These are phyloP conservation scores for Sporothrix brunneoviolacea DNA, from an alignment of 2,329 filamentous ascomycete species.

Conservation along the genomic window DNA sequence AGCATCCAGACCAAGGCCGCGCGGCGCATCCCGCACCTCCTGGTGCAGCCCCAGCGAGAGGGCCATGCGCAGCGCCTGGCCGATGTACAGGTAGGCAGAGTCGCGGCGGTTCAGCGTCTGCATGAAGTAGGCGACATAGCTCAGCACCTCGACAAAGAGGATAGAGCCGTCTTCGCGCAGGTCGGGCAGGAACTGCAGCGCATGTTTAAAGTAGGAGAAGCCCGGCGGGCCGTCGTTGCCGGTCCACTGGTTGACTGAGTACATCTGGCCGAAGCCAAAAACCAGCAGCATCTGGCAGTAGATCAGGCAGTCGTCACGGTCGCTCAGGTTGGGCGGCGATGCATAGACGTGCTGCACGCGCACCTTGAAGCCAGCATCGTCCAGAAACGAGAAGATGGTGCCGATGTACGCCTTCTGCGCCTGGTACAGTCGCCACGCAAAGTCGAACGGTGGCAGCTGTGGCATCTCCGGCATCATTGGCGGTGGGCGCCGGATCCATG, in stretches of 20 bases:
- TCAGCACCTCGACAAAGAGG: constrained; percentile 43
- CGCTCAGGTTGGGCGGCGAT: not conserved
- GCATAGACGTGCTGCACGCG: not conserved
- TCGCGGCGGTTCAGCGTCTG: constrained; percentile 35
- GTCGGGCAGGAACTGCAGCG: constrained; percentile 7
- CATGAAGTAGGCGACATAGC: constrained; percentile 45
- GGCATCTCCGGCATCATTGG: constrained; percentile 1
- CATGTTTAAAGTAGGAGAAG: constrained; percentile 5
- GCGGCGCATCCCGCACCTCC: not conserved
- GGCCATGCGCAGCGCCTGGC: constrained; percentile 7
- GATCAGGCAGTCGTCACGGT: constrained; percentile 5
- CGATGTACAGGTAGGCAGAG: constrained; percentile 4
- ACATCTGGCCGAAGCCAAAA: constrained; percentile 7
- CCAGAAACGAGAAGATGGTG: constrained; percentile 9
- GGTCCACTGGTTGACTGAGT: constrained; percentile 11
- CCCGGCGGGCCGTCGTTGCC: constrained; percentile 8
- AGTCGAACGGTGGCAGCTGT: constrained; percentile 26
- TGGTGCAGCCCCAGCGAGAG: constrained; percentile 9
- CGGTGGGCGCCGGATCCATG: constrained; percentile 1
- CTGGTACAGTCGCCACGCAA: constrained; percentile 35
- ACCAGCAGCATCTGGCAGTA: constrained; percentile 7
- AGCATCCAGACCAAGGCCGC: no score
- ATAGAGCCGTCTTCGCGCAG: constrained; percentile 42
- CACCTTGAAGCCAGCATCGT: not conserved
- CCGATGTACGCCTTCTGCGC: constrained; percentile 9